Evolutionary conservation across 2,329 filamentous ascomycete species (phyloP), one percentile per base, ranked within the genome.

Genomic region (Teratosphaeria viscida): DNA sequence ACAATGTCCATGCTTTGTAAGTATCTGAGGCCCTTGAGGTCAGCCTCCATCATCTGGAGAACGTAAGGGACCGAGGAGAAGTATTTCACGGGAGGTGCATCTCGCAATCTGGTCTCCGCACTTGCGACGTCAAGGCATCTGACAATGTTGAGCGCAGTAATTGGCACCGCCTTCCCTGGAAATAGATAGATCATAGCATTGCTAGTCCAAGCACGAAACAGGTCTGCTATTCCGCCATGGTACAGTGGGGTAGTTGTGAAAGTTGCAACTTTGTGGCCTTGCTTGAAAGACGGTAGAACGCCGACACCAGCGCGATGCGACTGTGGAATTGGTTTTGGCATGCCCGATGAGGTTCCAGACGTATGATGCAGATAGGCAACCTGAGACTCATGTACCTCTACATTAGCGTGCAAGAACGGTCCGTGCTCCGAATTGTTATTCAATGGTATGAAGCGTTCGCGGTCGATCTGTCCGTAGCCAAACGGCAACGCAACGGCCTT

Each of bases 191-290:
- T 81, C 65, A 81, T 70, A 0, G 82, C 79, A 19, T 77, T 77
- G 59, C 81, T 83, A 1, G 82, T 81, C 84, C 85, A 86, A 0
- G 83, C 78, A 56, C 85, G 74, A 54, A 87, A 80, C 23, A 82
- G 77, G 67, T 87, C 85, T 1, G 84, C 82, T 8, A 86, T 76
- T 0, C 85, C 85, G 1, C 85, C 85, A 64, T 87, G 84, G 63
- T 86, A 87, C 0, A 87, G 74, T 0, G 85, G 85, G 2, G 85
- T 87, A 0, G 84, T 85, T 0, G 84, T 84, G 64, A 87, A 87
- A 0, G 82, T 85, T 0, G 82, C 79, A 2, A 73, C 67, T 2
- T 72, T 57, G 0, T 66, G 52, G 0, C 71, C 68, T 3, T 70
- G 63, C 0, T 66, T 63, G 8, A 85, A 76, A 2, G 70, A 70